Percentiles rank a stretch among this genome's conserved stretches.
These are phyloP conservation scores for Escallonia rubra DNA, from an alignment of 129 eudicot species.

Conservation along the genomic window DNA sequence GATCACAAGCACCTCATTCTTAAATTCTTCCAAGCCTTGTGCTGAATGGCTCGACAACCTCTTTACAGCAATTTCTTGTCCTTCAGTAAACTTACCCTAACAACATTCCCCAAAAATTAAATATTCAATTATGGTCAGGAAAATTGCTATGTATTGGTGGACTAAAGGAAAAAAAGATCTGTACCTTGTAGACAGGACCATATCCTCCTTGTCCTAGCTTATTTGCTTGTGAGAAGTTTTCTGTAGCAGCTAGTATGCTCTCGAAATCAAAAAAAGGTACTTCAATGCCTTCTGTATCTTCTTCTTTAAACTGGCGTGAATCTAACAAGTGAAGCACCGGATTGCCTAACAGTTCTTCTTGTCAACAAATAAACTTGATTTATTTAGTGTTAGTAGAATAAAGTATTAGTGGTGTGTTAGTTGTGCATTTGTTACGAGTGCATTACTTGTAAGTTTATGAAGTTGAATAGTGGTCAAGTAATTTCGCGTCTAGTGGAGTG, in stretches of 20 bases:
- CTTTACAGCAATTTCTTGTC: constrained; percentile 38
- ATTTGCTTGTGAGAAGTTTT: constrained; percentile 29
- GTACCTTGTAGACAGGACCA: constrained; percentile 48
- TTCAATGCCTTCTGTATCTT: constrained; percentile 28
- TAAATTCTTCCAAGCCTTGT: constrained; percentile 41
- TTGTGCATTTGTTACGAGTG: too few relatives aligned
- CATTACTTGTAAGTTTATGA: too few relatives aligned
- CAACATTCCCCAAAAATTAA: background rate
- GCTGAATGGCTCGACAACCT: constrained; percentile 35
- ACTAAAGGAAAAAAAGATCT: background rate
- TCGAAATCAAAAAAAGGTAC: constrained; percentile 34
- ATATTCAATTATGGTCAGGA: background rate
- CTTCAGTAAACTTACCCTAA: constrained; percentile 38
- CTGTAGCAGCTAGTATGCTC: constrained; percentile 35
- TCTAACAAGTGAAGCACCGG: constrained; percentile 6
- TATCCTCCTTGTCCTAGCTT: constrained; percentile 56
- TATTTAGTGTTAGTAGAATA: background rate
- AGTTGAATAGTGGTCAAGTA: too few relatives aligned
- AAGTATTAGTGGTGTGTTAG: background rate
- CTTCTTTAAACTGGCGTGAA: constrained; percentile 14
- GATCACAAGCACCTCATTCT: constrained; percentile 36
- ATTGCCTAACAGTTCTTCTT: background rate
- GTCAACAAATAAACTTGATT: background rate
- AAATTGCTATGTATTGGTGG: background rate
- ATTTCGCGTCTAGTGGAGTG: too few relatives aligned